phyloP scores from a whole-genome alignment of 192 early-diverging fungal genomes.

The Coemansia sp. region DNA sequence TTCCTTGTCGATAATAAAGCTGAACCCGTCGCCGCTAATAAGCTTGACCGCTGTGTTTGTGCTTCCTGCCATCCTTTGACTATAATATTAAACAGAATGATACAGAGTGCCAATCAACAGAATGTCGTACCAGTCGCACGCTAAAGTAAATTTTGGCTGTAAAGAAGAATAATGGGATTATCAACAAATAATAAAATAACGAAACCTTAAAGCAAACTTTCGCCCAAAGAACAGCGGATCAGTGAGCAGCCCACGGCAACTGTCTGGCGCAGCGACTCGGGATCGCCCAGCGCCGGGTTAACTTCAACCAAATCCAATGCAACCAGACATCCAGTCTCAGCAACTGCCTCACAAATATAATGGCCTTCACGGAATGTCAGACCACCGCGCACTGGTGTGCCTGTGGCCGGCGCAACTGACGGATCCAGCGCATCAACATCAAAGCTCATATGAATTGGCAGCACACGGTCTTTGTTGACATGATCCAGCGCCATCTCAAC shows the following conservation, averaged over 20 bases:
- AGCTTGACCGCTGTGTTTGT: conserved; percentile 47
- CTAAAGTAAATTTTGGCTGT: background rate
- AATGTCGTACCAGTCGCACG: too few relatives aligned
- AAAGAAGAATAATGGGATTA: conserved; percentile 31
- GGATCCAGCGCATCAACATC: conserved; percentile 97
- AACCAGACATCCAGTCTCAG: conserved; percentile 83
- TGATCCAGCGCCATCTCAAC: conserved; percentile 92
- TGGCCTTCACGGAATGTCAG: conserved; percentile 97
- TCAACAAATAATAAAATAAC: conserved; percentile 19
- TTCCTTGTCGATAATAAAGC: conserved; percentile 75
- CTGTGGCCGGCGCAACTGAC: conserved; percentile 89
- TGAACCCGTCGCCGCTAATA: conserved; percentile 74
- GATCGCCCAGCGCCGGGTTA: conserved; percentile 83
- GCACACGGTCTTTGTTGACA: conserved; percentile 69
- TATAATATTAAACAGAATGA: conserved; percentile 39
- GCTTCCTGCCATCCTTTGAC: background rate
- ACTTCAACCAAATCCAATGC: conserved; percentile 95
- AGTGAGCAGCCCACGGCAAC: conserved; percentile 90
- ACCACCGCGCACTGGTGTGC: conserved; percentile 94
- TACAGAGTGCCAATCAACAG: too few relatives aligned
- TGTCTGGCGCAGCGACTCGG: conserved; percentile 74
- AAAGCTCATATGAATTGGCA: conserved; percentile 86
- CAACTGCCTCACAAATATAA: conserved; percentile 90
- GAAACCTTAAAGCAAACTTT: conserved; percentile 61
- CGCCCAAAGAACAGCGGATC: conserved; percentile 80